These are phyloP conservation scores for Marchantia paleacea DNA, from an alignment of 225 moss, liverwort and hornwort genomes.

Conservation along the genomic window DNA sequence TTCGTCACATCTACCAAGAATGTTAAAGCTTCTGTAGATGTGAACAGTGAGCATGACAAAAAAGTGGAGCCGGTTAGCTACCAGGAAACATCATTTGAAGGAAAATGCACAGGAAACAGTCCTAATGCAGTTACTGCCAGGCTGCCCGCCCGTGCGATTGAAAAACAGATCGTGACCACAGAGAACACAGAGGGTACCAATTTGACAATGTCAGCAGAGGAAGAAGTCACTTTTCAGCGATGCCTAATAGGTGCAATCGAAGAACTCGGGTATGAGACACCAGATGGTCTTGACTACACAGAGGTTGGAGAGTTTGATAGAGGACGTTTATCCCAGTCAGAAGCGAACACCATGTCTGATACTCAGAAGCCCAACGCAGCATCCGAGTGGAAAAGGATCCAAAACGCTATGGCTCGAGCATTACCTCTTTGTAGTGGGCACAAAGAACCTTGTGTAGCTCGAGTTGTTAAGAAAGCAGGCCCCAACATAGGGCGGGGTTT, in stretches of 20 bases:
- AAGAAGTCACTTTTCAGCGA: neutral
- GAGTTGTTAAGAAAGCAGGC: slow-evolving; percentile 71
- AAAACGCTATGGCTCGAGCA: slow-evolving; percentile 58
- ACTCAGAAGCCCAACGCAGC: slow-evolving; percentile 46
- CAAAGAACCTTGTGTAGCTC: slow-evolving; percentile 74
- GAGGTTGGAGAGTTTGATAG: neutral
- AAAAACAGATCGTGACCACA: neutral
- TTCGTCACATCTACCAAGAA: slow-evolving; percentile 25
- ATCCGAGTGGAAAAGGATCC: slow-evolving; percentile 75
- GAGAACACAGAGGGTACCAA: neutral
- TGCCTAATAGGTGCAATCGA: neutral
- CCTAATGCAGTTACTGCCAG: neutral
- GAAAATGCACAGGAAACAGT: neutral
- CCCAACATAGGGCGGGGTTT: slow-evolving; percentile 83
- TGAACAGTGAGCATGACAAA: neutral
- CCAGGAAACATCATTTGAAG: neutral
- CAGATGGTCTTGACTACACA: slow-evolving; percentile 1
- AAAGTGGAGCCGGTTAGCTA: neutral
- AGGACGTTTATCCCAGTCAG: slow-evolving; percentile 10
- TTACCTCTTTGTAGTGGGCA: slow-evolving; percentile 82
- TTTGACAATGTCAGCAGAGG: neutral
- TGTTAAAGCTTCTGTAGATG: slow-evolving; percentile 6
- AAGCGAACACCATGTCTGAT: slow-evolving; percentile 24
- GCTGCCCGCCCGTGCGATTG: neutral
- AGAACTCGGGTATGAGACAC: neutral